Percentiles rank a stretch among this genome's conserved stretches.
phyloP scores from a whole-genome alignment of 2,329 filamentous ascomycete species.

The Westerdykella aurantiaca region DNA sequence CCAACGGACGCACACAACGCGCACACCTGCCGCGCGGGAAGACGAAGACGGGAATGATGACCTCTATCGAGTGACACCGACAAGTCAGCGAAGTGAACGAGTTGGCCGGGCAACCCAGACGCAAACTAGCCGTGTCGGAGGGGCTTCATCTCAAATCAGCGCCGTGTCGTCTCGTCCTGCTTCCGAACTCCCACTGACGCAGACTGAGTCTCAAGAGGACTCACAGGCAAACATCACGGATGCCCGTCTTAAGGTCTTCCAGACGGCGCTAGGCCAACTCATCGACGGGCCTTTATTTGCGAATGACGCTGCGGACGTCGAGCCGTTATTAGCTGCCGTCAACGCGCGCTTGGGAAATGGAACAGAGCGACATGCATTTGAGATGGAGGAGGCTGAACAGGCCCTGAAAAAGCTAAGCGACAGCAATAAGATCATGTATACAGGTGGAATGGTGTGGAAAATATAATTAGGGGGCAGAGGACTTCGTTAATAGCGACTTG shows the following conservation, averaged over 20 bases:
- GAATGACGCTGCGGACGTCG: slow-evolving; percentile 74
- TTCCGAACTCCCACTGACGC: slow-evolving; percentile 60
- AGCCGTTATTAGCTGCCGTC: slow-evolving; percentile 69
- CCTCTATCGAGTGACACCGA: slow-evolving; percentile 49
- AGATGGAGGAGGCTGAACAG: slow-evolving; percentile 64
- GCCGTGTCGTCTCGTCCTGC: slow-evolving; percentile 74
- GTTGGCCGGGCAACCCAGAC: slow-evolving; percentile 27
- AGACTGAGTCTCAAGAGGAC: slow-evolving; percentile 30
- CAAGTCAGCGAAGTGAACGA: slow-evolving; percentile 35
- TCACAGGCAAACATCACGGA: slow-evolving; percentile 45
- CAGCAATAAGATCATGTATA: slow-evolving; percentile 78
- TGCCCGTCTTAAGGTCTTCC: slow-evolving; percentile 67
- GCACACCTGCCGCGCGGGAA: slow-evolving; percentile 38
- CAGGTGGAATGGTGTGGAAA: slow-evolving; percentile 48
- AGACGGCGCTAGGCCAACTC: slow-evolving; percentile 72
- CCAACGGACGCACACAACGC: slow-evolving; percentile 19
- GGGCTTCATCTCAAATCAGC: slow-evolving; percentile 56
- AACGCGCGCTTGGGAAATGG: slow-evolving; percentile 64
- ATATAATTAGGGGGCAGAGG: slow-evolving; percentile 17
- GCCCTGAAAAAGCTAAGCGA: slow-evolving; percentile 76
- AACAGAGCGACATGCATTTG: slow-evolving; percentile 56
- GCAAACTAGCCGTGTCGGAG: slow-evolving; percentile 25
- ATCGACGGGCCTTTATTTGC: slow-evolving; percentile 79
- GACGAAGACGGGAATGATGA: slow-evolving; percentile 52
- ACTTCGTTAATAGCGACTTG: too few relatives aligned